Evolutionary conservation across 495 filamentous ascomycete genomes (phyloP).

Genomic region (Penicillium parvum): DNA sequence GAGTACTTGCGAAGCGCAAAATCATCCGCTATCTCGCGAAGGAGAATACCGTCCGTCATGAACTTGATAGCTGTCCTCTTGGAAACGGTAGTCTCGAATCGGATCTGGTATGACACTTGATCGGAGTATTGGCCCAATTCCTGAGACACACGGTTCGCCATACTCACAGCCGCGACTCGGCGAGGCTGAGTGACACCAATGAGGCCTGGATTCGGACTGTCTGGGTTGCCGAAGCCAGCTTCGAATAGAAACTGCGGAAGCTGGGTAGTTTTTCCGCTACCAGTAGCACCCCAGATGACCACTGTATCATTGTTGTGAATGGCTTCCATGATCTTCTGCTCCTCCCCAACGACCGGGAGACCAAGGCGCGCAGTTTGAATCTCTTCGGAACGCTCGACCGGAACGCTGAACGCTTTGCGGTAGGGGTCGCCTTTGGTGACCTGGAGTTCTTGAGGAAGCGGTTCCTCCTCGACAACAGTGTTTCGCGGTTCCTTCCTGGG

Average conservation of each 20-base stretch:
- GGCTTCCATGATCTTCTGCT: conserved; percentile 98
- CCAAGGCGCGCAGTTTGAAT: conserved; percentile 75
- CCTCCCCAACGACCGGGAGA: conserved; percentile 87
- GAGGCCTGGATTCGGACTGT: conserved; percentile 78
- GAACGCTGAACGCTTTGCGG: conserved; percentile 72
- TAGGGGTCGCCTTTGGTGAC: conserved; percentile 53
- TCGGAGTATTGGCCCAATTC: conserved; percentile 68
- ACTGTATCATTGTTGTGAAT: conserved; percentile 83
- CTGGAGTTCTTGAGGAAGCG: conserved; percentile 68
- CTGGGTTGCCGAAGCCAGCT: conserved; percentile 78
- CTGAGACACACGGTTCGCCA: conserved; percentile 85
- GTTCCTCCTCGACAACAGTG: conserved; percentile 63
- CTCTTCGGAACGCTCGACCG: conserved; percentile 62
- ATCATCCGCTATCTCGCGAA: conserved; percentile 87
- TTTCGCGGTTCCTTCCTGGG: conserved; percentile 30
- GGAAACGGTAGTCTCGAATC: conserved; percentile 82
- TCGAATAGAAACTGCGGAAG: conserved; percentile 95
- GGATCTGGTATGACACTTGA: conserved; percentile 87
- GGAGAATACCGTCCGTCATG: conserved; percentile 96
- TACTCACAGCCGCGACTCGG: conserved; percentile 88
- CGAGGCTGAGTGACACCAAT: conserved; percentile 94
- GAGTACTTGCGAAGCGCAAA: conserved; percentile 92
- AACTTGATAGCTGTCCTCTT: conserved; percentile 92
- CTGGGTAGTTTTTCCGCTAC: conserved; percentile 96
- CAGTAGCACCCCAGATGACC: conserved; percentile 93